A percentile compares a stretch with the other conserved stretches of the same genome.
These are phyloP conservation scores for Phalaenopsis hybrid DNA, from an alignment of 116 monocot genomes.

Conservation along the genomic window DNA sequence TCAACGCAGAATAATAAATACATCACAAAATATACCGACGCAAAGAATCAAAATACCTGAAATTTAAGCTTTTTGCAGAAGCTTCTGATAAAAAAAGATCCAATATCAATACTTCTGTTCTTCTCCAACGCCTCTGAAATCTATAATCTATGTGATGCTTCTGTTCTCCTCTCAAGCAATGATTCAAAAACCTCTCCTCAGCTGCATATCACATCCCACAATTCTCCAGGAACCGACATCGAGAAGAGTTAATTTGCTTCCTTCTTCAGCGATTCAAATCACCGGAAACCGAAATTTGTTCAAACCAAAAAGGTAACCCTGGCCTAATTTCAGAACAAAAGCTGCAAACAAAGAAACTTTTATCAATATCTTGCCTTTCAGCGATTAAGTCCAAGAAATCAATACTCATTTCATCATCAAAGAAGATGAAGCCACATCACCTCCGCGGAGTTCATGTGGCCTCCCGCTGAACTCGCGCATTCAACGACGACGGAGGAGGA, in stretches of 20 bases:
- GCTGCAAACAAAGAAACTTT: not conserved
- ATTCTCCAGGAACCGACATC: not conserved
- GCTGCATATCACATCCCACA: not conserved
- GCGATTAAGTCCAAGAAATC: not conserved
- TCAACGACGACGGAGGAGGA: not conserved
- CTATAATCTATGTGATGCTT: not conserved
- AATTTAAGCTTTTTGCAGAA: not conserved
- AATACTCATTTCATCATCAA: not conserved
- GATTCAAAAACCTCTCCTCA: not conserved
- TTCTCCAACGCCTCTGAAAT: not conserved
- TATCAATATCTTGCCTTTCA: not conserved
- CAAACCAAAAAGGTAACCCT: not conserved
- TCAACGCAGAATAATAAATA: not conserved
- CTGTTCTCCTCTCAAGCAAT: not conserved
- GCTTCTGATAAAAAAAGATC: not conserved
- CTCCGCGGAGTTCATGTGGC: not conserved
- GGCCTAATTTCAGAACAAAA: not conserved
- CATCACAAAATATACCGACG: not conserved
- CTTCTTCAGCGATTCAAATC: not conserved
- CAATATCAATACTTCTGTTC: not conserved
- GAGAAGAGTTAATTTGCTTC: not conserved
- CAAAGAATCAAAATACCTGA: slow-evolving; percentile 4
- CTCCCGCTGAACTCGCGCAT: not conserved
- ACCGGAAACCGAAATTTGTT: not conserved
- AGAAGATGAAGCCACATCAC: not conserved